phyloP scores from a whole-genome alignment of 768 basidiomycete genomes.

The Calocera viscosa region DNA sequence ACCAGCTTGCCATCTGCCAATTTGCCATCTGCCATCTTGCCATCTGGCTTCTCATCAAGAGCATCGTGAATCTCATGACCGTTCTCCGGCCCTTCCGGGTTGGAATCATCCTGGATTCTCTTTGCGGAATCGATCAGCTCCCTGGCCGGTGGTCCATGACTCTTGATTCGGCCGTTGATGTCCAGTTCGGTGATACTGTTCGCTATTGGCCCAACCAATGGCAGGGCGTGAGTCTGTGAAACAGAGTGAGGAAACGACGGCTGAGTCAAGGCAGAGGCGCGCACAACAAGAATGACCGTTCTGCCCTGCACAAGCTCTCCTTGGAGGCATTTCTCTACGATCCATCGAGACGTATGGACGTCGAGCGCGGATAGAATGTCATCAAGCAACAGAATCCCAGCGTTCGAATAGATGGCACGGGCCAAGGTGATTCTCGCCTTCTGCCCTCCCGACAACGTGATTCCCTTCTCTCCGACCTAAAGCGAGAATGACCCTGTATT shows the following conservation, averaged over 20 bases:
- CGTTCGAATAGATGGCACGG: constrained; percentile 47
- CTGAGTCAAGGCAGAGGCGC: constrained; percentile 11
- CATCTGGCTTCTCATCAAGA: constrained; percentile 1
- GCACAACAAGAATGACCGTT: constrained; percentile 29
- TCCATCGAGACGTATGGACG: constrained; percentile 40
- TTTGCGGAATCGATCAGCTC: constrained; percentile 18
- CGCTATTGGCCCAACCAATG: constrained; percentile 25
- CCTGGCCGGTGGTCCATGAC: constrained; percentile 24
- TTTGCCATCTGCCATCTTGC: neutral
- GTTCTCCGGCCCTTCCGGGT: constrained; percentile 18
- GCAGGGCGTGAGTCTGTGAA: constrained; percentile 27
- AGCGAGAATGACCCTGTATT: neutral
- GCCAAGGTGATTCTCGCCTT: constrained; percentile 48
- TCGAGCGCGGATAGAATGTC: constrained; percentile 59
- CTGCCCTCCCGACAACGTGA: constrained; percentile 48
- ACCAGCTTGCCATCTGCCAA: neutral
- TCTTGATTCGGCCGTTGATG: constrained; percentile 22
- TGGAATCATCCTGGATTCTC: constrained; percentile 18
- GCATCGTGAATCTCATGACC: constrained; percentile 13
- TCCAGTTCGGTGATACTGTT: constrained; percentile 25
- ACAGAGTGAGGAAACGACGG: neutral
- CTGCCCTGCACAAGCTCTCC: constrained; percentile 27
- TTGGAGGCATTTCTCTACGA: constrained; percentile 31
- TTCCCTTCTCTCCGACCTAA: constrained; percentile 51
- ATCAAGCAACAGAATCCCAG: constrained; percentile 54